Conservation (phyloP, 2,329 filamentous ascomycete genomes). For the Falciphora oryzae region DNA sequence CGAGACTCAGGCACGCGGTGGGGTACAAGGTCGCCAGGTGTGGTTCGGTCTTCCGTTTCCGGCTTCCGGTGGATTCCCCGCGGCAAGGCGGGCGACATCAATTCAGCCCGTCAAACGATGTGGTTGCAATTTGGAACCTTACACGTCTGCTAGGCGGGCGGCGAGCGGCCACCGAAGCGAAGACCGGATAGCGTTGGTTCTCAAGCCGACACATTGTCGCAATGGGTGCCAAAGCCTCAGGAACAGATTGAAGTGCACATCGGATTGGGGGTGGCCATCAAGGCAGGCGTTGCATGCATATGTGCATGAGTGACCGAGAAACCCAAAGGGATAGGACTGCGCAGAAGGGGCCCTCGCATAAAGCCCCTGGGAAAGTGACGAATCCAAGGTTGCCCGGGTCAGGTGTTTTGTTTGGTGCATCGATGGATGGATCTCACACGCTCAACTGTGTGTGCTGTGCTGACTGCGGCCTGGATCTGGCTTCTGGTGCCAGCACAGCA, state of each 20-base stretch:
- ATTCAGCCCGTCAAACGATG: too few species aligned
- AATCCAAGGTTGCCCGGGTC: neutral
- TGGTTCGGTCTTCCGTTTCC: neutral
- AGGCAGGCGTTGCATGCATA: too few species aligned
- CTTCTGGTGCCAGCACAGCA: too few species aligned
- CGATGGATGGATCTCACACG: neutral
- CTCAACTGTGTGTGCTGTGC: neutral
- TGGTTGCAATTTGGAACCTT: neutral
- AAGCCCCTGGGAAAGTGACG: too few species aligned
- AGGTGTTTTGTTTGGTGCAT: neutral
- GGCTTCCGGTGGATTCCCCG: neutral
- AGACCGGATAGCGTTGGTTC: neutral
- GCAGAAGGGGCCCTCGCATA: too few species aligned
- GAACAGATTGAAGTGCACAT: neutral
- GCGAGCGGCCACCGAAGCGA: too few species aligned
- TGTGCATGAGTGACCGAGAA: too few species aligned
- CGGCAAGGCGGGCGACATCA: too few species aligned
- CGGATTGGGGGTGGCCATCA: neutral
- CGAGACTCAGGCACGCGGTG: neutral
- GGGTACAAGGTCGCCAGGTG: neutral
- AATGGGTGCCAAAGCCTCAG: too few species aligned
- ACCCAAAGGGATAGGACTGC: too few species aligned
- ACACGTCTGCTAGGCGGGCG: too few species aligned
- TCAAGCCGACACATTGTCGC: too few species aligned
- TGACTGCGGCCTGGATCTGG: neutral